Evolutionary conservation across 2,329 filamentous ascomycete genomes (phyloP).

Genomic region (Anisogramma anomala): DNA sequence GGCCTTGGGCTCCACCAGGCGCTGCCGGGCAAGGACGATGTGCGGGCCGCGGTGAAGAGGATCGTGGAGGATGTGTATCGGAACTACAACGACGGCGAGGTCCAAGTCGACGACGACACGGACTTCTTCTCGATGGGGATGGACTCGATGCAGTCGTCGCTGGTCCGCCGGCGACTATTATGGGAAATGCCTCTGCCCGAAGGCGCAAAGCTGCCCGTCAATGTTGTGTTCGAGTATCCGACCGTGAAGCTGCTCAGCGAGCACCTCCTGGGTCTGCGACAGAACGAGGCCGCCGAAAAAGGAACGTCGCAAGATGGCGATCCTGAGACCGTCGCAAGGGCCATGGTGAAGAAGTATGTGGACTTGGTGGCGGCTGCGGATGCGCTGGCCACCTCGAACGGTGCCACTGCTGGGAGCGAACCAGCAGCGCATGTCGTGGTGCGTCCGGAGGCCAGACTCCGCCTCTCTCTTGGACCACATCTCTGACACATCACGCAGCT

Average conservation of each 20-base stretch:
- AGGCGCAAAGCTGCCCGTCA: constrained; percentile 13
- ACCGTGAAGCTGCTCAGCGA: constrained; percentile 17
- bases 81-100: background rate
- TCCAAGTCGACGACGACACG: constrained; percentile 2
- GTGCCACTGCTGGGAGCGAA: background rate
- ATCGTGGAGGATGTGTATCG: background rate
- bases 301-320: constrained; percentile 6
- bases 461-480: too few species aligned
- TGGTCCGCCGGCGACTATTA: constrained; percentile 18
- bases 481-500: constrained; percentile 22
- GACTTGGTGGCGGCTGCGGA: constrained; percentile 19
- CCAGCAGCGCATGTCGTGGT: constrained; percentile 21
- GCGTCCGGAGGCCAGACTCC: constrained; percentile 12
- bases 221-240: constrained; percentile 23
- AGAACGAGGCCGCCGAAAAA: constrained; percentile 1
- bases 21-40: constrained; percentile 1
- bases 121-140: constrained; percentile 22
- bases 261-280: constrained; percentile 19
- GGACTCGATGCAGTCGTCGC: constrained; percentile 21
- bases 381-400: constrained; percentile 16
- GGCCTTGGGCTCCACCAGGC: constrained; percentile 14
- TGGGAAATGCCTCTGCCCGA: constrained; percentile 18
- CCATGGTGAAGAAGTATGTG: constrained; percentile 28
- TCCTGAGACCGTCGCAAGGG: constrained; percentile 24
- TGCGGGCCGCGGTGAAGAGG: background rate